These are phyloP conservation scores for Phialocephala subalpina DNA, from an alignment of 2,329 filamentous ascomycete species.

Conservation along the genomic window DNA sequence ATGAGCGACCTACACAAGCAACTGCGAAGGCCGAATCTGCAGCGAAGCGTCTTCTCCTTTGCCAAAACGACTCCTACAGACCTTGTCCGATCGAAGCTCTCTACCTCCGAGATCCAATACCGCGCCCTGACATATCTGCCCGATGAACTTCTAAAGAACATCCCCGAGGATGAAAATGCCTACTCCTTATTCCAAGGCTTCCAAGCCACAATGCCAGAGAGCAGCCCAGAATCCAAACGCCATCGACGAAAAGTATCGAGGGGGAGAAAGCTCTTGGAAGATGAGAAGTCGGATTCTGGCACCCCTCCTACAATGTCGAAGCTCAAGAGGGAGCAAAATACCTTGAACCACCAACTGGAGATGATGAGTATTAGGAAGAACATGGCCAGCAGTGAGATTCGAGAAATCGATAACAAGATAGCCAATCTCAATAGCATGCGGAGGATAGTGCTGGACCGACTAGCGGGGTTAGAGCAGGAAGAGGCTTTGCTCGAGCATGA, in stretches of 20 bases:
- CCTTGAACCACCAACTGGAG: slow-evolving; percentile 85
- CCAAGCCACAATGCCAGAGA: slow-evolving; percentile 82
- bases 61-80: slow-evolving; percentile 93
- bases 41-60: slow-evolving; percentile 91
- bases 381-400: slow-evolving; percentile 96
- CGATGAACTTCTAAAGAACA: slow-evolving; percentile 88
- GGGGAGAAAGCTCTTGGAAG: slow-evolving; percentile 78
- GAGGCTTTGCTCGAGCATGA: slow-evolving; percentile 91
- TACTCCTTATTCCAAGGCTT: slow-evolving; percentile 98
- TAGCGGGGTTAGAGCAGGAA: slow-evolving; percentile 88
- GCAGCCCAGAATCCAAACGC: slow-evolving; percentile 74
- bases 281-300: slow-evolving; percentile 61
- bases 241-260: slow-evolving; percentile 75
- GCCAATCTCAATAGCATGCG: slow-evolving; percentile 93
- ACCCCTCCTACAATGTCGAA: slow-evolving; percentile 73
- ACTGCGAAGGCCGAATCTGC: slow-evolving; percentile 81
- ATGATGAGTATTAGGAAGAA: slow-evolving; percentile 94
- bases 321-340: slow-evolving; percentile 81
- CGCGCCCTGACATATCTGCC: slow-evolving; percentile 87
- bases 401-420: slow-evolving; percentile 96
- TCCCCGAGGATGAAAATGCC: slow-evolving; percentile 83
- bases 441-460: slow-evolving; percentile 85
- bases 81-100: slow-evolving; percentile 89
- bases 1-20: slow-evolving; percentile 91
- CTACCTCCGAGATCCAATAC: slow-evolving; percentile 90